These are phyloP conservation scores for Ascochyta pisi DNA, from an alignment of 2,329 filamentous ascomycete genomes.

Conservation along the genomic window DNA sequence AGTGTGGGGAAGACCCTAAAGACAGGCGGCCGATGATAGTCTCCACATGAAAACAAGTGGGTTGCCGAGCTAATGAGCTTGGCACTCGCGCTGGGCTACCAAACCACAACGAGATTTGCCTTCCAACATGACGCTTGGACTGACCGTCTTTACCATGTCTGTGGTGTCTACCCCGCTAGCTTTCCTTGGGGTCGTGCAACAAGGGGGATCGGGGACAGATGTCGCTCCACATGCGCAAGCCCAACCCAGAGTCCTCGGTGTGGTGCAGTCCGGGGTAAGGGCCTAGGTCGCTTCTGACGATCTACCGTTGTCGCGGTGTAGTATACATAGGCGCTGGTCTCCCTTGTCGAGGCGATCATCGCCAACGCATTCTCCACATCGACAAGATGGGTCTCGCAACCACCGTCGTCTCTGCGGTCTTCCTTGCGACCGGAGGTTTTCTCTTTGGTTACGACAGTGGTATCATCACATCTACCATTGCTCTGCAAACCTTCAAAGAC, in stretches of 20 bases:
- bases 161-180: conserved; percentile 7
- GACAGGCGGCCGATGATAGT: background rate
- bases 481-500: conserved; percentile 34
- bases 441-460: conserved; percentile 43
- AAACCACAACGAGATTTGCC: background rate
- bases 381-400: conserved; percentile 25
- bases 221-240: conserved; percentile 1
- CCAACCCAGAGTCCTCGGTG: background rate
- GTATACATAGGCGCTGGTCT: conserved; percentile 3
- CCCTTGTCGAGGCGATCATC: conserved; percentile 4
- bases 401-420: conserved; percentile 27
- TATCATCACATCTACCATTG: conserved; percentile 45
- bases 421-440: conserved; percentile 32
- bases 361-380: background rate
- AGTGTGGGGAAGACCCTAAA: conserved; percentile 1
- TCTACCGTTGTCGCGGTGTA: background rate
- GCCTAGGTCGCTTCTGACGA: background rate
- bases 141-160: background rate
- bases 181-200: background rate
- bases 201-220: conserved; percentile 2
- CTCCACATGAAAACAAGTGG: background rate
- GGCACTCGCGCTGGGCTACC: background rate
- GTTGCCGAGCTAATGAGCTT: background rate
- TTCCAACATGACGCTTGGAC: background rate
- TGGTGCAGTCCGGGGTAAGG: conserved; percentile 4